Percentiles rank a stretch among this genome's conserved stretches.
Conservation (phyloP, 306 rosid species). For the Rubus idaeus region DNA sequence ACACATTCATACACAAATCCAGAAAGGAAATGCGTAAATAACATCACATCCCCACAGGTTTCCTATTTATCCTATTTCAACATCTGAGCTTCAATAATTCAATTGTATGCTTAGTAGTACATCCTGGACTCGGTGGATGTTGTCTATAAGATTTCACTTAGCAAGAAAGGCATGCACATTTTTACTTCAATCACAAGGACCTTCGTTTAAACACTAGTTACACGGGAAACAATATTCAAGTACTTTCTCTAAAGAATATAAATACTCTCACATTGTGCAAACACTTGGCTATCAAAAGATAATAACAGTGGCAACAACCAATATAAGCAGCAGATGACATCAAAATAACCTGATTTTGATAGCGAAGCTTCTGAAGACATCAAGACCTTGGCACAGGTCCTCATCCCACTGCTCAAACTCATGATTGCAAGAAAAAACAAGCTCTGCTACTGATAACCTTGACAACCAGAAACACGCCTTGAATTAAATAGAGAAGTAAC, state of each 20-base stretch:
- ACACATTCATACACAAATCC: background rate
- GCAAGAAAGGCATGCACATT: background rate
- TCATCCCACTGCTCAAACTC: conserved; percentile 24
- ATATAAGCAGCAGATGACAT: background rate
- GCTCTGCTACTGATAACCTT: conserved; percentile 1
- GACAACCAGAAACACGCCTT: background rate
- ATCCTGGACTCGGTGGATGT: background rate
- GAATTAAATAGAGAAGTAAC: background rate
- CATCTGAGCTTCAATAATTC: no score
- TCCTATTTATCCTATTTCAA: background rate
- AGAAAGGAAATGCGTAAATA: background rate
- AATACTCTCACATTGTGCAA: background rate
- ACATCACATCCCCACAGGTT: background rate
- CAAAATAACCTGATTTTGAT: conserved; percentile 27
- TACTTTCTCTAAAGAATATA: background rate
- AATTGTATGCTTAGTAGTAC: background rate
- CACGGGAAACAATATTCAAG: background rate
- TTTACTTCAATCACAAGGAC: background rate
- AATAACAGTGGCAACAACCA: background rate
- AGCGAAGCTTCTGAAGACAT: conserved; percentile 20
- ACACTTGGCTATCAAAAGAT: background rate
- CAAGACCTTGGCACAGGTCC: conserved; percentile 31
- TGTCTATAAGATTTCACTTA: background rate
- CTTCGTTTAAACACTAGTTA: background rate
- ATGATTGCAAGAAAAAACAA: background rate